phyloP scores from a whole-genome alignment of 1,284 basidiomycete species.

The Marasmius fiardii region DNA sequence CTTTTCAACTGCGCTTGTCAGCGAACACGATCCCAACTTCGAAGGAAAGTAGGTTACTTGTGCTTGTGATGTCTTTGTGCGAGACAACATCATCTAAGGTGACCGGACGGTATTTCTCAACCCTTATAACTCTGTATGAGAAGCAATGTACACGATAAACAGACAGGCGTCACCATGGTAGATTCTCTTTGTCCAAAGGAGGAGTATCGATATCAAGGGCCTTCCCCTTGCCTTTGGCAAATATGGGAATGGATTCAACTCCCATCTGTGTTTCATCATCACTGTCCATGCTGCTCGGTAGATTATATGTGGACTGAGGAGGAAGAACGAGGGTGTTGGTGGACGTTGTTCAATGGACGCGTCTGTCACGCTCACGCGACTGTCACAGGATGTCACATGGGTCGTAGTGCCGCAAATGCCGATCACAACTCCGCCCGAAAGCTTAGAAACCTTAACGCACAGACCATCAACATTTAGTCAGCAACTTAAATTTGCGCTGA shows the following conservation, averaged over 20 bases:
- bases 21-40: background rate
- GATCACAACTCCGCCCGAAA: background rate
- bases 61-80: constrained; percentile 89
- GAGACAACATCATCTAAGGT: constrained; percentile 91
- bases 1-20: constrained; percentile 70
- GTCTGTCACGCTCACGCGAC: background rate
- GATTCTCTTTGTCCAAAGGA: constrained; percentile 52
- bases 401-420: background rate
- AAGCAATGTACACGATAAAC: background rate
- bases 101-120: constrained; percentile 92
- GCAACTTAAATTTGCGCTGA: background rate
- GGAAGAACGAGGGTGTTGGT: background rate
- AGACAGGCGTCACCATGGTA: constrained; percentile 61
- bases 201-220: constrained; percentile 36
- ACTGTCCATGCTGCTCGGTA: constrained; percentile 41
- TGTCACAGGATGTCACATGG: background rate
- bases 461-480: background rate
- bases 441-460: constrained; percentile 8
- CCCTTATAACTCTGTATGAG: constrained; percentile 51
- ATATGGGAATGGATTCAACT: constrained; percentile 33
- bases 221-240: constrained; percentile 67
- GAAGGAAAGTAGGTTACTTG: constrained; percentile 56
- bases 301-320: no score
- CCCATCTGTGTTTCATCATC: constrained; percentile 56
- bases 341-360: background rate